Percentiles rank a stretch among this genome's conserved stretches.
Evolutionary conservation across 805 yeast species (phyloP).

Genomic region (Ogataea siamensis): DNA sequence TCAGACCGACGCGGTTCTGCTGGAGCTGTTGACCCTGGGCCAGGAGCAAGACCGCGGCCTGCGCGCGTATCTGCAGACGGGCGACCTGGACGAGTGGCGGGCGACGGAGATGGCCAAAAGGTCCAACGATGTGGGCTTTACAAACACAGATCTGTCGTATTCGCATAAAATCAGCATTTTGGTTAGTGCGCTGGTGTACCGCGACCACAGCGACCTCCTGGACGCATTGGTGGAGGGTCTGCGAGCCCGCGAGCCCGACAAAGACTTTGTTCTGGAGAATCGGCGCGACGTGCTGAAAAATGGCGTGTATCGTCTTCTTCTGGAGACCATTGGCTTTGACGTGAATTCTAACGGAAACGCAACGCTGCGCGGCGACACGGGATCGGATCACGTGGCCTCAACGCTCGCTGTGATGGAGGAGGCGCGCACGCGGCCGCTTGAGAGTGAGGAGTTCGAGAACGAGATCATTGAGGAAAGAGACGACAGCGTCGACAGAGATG

Average conservation of each 20-base stretch:
- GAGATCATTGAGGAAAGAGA: conserved; percentile 8
- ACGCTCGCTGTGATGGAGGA: conserved; percentile 19
- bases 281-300: conserved; percentile 10
- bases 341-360: conserved; percentile 2
- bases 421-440: conserved; percentile 24
- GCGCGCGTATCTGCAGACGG: conserved; percentile 56
- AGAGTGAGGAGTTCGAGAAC: conserved; percentile 25
- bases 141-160: conserved; percentile 19
- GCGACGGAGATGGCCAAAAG: conserved; percentile 30
- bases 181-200: conserved; percentile 31
- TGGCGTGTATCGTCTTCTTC: conserved; percentile 23
- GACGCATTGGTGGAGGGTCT: conserved; percentile 44
- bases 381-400: conserved; percentile 11
- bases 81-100: conserved; percentile 44
- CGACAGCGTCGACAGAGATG: conserved; percentile 4
- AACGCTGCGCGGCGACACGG: conserved; percentile 8
- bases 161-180: conserved; percentile 27
- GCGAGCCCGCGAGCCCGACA: conserved; percentile 24
- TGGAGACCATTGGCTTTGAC: conserved; percentile 25
- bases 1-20: conserved; percentile 51
- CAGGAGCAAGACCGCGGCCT: conserved; percentile 48
- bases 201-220: conserved; percentile 45
- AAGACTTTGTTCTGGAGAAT: conserved; percentile 2
- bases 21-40: conserved; percentile 60
- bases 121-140: conserved; percentile 19